These are phyloP conservation scores for Colletotrichum gigasporum DNA, from an alignment of 2,329 filamentous ascomycete genomes.

Conservation along the genomic window DNA sequence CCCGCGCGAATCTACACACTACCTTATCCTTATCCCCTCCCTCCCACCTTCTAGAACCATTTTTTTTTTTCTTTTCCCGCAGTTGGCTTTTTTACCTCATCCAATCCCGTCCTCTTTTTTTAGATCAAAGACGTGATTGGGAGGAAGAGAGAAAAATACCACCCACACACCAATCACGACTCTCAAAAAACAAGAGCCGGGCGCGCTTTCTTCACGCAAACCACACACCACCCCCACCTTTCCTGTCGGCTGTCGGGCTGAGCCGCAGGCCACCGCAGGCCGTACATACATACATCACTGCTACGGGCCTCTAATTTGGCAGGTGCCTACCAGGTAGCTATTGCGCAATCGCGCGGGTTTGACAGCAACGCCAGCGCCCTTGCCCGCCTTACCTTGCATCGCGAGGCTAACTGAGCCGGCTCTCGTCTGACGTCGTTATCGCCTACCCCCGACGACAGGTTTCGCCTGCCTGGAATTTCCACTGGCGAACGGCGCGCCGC, in stretches of 20 bases:
- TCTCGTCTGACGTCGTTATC: slow-evolving; percentile 1
- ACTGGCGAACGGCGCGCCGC: too few species aligned
- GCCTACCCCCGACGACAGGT: background rate
- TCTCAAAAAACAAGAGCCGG: too few species aligned
- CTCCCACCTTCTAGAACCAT: background rate
- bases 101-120: too few species aligned
- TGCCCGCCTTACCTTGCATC: slow-evolving; percentile 16
- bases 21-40: slow-evolving; percentile 19
- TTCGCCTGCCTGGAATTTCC: too few species aligned
- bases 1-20: background rate
- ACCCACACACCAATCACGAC: background rate
- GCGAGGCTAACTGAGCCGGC: background rate
- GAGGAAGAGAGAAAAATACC: too few species aligned
- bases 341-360: slow-evolving; percentile 23
- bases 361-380: too few species aligned
- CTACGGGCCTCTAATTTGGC: slow-evolving; percentile 3
- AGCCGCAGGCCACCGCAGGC: slow-evolving; percentile 27
- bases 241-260: slow-evolving; percentile 19
- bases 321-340: background rate
- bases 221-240: background rate
- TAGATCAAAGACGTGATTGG: too few species aligned
- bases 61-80: too few species aligned
- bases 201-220: too few species aligned
- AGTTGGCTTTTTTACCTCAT: too few species aligned
- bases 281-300: slow-evolving; percentile 7